Conservation (phyloP, 2,329 filamentous ascomycete species). For the Hypoxylon sp. region DNA sequence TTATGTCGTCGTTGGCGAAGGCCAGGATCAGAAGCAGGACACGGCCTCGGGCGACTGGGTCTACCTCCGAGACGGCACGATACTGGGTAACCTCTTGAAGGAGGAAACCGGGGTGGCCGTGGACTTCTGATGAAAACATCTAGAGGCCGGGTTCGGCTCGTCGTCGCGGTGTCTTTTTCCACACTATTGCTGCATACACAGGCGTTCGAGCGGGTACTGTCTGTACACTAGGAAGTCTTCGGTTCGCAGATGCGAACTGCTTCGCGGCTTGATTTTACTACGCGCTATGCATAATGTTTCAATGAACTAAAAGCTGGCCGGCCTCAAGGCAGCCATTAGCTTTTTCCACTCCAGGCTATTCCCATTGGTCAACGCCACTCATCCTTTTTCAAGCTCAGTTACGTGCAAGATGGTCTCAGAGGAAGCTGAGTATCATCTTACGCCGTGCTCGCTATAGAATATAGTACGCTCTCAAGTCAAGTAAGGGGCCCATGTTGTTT, state of each 20-base stretch:
- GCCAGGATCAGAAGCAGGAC: constrained; percentile 81
- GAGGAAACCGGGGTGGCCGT: constrained; percentile 76
- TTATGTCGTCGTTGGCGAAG: constrained; percentile 78
- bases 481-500: too few species aligned
- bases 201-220: background rate
- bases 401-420: background rate
- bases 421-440: too few species aligned
- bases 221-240: background rate
- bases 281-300: background rate
- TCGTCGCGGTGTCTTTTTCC: too few species aligned
- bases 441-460: too few species aligned
- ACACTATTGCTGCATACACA: background rate
- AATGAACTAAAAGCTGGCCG: background rate
- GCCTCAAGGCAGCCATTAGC: background rate
- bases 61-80: constrained; percentile 83
- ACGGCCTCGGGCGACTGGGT: constrained; percentile 81
- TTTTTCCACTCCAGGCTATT: background rate
- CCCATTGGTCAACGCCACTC: background rate
- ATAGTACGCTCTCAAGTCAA: too few species aligned
- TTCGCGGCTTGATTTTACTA: background rate
- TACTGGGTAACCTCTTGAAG: constrained; percentile 74
- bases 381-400: background rate
- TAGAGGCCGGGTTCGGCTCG: too few species aligned
- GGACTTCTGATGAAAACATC: constrained; percentile 3
- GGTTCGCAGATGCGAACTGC: background rate